Conservation (phyloP, 2,329 filamentous ascomycete genomes). For the Xylariaceae sp. region DNA sequence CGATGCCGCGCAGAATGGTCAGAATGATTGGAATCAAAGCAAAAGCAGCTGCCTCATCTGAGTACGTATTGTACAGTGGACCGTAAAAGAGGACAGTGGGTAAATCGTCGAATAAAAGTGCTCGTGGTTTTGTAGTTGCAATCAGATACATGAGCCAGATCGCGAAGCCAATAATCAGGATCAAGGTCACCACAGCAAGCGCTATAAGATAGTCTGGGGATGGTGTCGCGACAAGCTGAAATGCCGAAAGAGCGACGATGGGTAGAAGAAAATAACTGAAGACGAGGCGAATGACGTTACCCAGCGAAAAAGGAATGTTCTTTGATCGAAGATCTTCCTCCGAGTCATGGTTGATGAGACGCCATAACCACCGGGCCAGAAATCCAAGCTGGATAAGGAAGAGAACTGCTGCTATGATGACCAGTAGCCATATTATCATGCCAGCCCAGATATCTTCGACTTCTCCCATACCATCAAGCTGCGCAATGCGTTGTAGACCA, state of each 20-base stretch:
- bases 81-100: slow-evolving; percentile 89
- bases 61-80: slow-evolving; percentile 96
- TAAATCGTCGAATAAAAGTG: slow-evolving; percentile 90
- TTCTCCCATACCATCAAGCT: slow-evolving; percentile 80
- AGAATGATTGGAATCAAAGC: slow-evolving; percentile 85
- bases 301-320: slow-evolving; percentile 85
- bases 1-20: slow-evolving; percentile 84
- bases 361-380: slow-evolving; percentile 75
- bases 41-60: slow-evolving; percentile 89
- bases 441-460: slow-evolving; percentile 88
- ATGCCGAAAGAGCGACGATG: slow-evolving; percentile 84
- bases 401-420: slow-evolving; percentile 72
- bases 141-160: slow-evolving; percentile 83
- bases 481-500: slow-evolving; percentile 78
- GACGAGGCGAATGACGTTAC: slow-evolving; percentile 81
- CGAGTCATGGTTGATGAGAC: slow-evolving; percentile 70
- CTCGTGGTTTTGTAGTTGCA: slow-evolving; percentile 78
- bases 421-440: slow-evolving; percentile 89
- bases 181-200: slow-evolving; percentile 75
- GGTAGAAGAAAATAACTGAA: slow-evolving; percentile 94
- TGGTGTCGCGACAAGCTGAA: slow-evolving; percentile 76
- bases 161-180: slow-evolving; percentile 74
- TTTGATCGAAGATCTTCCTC: slow-evolving; percentile 90
- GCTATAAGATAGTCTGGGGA: slow-evolving; percentile 76
- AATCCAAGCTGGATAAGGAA: slow-evolving; percentile 80